phyloP scores from a whole-genome alignment of 2,329 filamentous ascomycete species.

The Aspergillus ochraceus region DNA sequence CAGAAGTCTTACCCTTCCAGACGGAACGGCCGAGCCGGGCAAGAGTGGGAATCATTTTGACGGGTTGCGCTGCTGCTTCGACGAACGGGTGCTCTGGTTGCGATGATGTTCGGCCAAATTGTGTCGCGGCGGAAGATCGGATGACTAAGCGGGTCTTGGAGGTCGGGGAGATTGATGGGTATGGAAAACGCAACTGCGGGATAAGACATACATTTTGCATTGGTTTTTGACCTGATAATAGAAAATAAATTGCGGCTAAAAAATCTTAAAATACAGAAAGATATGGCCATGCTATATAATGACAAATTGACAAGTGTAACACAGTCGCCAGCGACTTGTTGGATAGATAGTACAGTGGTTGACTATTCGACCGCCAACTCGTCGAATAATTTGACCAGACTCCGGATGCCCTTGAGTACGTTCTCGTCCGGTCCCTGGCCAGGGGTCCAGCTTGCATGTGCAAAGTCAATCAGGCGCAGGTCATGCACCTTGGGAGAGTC shows the following conservation, averaged over 20 bases:
- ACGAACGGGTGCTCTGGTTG: constrained; percentile 5
- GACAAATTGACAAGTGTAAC: not conserved
- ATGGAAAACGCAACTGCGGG: too few species aligned
- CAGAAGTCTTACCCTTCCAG: constrained; percentile 72
- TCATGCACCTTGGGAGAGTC: constrained; percentile 67
- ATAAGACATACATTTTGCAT: not conserved
- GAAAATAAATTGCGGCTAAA: not conserved
- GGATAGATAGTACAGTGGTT: constrained; percentile 6
- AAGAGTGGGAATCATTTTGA: constrained; percentile 67
- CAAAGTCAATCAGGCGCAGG: constrained; percentile 94
- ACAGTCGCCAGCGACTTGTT: constrained; percentile 29
- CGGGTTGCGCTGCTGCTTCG: constrained; percentile 19
- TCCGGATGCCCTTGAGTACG: constrained; percentile 70
- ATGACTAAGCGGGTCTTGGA: constrained; percentile 6
- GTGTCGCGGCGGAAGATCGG: constrained; percentile 1
- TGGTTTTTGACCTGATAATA: not conserved
- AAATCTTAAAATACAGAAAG: not conserved
- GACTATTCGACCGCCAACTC: constrained; percentile 51
- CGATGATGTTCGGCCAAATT: constrained; percentile 16
- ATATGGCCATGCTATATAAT: not conserved
- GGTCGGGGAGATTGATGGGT: not conserved
- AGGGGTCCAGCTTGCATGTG: constrained; percentile 81
- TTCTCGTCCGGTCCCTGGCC: constrained; percentile 87
- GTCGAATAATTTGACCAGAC: constrained; percentile 68
- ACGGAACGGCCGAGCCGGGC: constrained; percentile 72